Conservation (phyloP, 495 filamentous ascomycete genomes). For the Lichenothelia convexa region DNA sequence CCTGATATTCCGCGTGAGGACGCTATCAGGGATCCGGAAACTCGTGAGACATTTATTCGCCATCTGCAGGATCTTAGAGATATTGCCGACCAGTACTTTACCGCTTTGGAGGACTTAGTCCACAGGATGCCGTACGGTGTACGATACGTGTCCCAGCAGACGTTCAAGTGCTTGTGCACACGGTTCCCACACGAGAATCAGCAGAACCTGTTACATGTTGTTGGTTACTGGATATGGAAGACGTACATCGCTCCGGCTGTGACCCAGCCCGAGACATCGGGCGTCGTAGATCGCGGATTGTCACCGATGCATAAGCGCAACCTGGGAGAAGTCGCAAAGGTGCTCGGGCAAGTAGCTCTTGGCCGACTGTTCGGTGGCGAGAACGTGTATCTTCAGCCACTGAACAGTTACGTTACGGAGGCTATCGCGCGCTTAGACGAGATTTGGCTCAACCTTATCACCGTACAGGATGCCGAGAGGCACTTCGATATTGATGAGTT, state of each 20-base stretch:
- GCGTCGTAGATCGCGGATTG: slow-evolving; percentile 70
- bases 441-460: slow-evolving; percentile 52
- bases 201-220: slow-evolving; percentile 59
- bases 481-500: slow-evolving; percentile 98
- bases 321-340: slow-evolving; percentile 74
- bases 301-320: slow-evolving; percentile 89
- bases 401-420: slow-evolving; percentile 78
- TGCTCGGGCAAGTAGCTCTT: slow-evolving; percentile 68
- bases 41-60: slow-evolving; percentile 75
- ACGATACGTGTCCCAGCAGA: slow-evolving; percentile 73
- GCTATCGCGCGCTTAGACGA: slow-evolving; percentile 63
- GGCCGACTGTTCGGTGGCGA: slow-evolving; percentile 73
- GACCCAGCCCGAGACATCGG: slow-evolving; percentile 68
- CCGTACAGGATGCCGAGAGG: slow-evolving; percentile 65
- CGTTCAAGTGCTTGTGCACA: slow-evolving; percentile 55
- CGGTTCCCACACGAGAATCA: slow-evolving; percentile 67
- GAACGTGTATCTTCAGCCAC: slow-evolving; percentile 84
- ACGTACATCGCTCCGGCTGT: slow-evolving; percentile 85
- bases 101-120: slow-evolving; percentile 60
- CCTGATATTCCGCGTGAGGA: slow-evolving; percentile 74
- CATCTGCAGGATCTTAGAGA: slow-evolving; percentile 86
- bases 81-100: slow-evolving; percentile 76
- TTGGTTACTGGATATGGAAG: slow-evolving; percentile 81
- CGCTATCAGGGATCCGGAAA: slow-evolving; percentile 85
- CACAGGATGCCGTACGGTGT: slow-evolving; percentile 86